Conservation (phyloP, 2,329 filamentous ascomycete genomes). For the Penicillium italicum region DNA sequence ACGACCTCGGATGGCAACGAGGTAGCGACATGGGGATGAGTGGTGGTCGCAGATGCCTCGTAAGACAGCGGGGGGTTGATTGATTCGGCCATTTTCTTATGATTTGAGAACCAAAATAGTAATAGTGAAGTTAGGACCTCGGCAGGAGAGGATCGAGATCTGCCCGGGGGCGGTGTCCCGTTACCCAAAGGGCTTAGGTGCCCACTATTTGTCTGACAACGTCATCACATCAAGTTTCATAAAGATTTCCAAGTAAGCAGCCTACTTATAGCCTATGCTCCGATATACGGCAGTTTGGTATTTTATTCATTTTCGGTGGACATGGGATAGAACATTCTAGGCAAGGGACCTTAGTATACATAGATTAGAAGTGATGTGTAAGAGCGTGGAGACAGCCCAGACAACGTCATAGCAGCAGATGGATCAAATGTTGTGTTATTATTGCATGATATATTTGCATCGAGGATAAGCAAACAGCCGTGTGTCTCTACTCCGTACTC, state of each 20-base stretch:
- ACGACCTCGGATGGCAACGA: conserved; percentile 79
- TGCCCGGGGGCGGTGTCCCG: conserved; percentile 14
- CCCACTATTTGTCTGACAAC: background rate
- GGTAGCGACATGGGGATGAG: conserved; percentile 64
- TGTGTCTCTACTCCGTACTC: background rate
- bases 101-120: background rate
- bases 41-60: conserved; percentile 70
- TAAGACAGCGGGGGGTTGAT: conserved; percentile 68
- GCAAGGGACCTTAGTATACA: background rate
- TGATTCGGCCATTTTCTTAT: conserved; percentile 39
- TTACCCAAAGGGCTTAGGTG: background rate
- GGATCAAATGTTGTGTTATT: background rate
- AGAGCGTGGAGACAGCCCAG: background rate
- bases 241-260: background rate
- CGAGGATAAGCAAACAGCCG: background rate
- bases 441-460: background rate
- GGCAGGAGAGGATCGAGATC: conserved; percentile 4
- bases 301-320: background rate
- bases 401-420: background rate
- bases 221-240: conserved; percentile 6
- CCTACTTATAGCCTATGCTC: background rate
- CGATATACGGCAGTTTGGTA: background rate
- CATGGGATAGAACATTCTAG: no score
- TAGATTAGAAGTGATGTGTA: background rate
- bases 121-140: conserved; percentile 1